Conservation (phyloP, 1,284 basidiomycete genomes). For the Vanrija humicola region DNA sequence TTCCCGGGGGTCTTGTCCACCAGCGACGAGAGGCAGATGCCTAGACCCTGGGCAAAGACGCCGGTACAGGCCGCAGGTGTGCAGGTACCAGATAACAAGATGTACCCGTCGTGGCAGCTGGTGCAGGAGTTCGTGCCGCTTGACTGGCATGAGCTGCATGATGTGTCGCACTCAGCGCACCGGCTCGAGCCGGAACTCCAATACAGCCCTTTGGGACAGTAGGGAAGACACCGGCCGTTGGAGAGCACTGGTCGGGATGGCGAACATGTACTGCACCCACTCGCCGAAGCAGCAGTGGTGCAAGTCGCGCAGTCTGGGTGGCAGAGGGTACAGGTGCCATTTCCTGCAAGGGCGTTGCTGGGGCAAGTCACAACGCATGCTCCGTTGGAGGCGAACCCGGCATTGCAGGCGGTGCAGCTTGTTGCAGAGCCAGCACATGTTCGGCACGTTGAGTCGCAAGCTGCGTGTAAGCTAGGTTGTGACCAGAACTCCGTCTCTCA, state of each 20-base stretch:
- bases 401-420: slow-evolving; percentile 41
- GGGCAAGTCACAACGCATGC: slow-evolving; percentile 46
- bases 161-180: slow-evolving; percentile 41
- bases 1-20: slow-evolving; percentile 14
- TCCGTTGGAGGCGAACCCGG: slow-evolving; percentile 38
- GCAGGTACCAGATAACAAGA: slow-evolving; percentile 42
- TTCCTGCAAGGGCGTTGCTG: slow-evolving; percentile 25
- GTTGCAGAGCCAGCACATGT: slow-evolving; percentile 40
- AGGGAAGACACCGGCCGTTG: slow-evolving; percentile 39
- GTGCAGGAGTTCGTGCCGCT: slow-evolving; percentile 32
- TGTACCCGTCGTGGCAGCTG: slow-evolving; percentile 35
- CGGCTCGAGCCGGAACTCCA: slow-evolving; percentile 27
- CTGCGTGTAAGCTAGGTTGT: slow-evolving; percentile 9
- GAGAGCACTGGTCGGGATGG: slow-evolving; percentile 39
- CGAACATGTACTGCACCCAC: slow-evolving; percentile 43
- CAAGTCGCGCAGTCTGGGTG: slow-evolving; percentile 49
- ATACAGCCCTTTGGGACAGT: slow-evolving; percentile 40
- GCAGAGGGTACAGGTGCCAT: slow-evolving; percentile 44
- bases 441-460: slow-evolving; percentile 45
- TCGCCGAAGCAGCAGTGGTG: slow-evolving; percentile 15
- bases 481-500: slow-evolving; percentile 32
- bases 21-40: slow-evolving; percentile 45
- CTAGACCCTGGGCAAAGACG: slow-evolving; percentile 32
- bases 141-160: slow-evolving; percentile 39
- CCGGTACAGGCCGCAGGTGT: slow-evolving; percentile 25